Evolutionary conservation across 2,329 filamentous ascomycete genomes (phyloP).

Genomic region (Colletotrichum nymphaeae): DNA sequence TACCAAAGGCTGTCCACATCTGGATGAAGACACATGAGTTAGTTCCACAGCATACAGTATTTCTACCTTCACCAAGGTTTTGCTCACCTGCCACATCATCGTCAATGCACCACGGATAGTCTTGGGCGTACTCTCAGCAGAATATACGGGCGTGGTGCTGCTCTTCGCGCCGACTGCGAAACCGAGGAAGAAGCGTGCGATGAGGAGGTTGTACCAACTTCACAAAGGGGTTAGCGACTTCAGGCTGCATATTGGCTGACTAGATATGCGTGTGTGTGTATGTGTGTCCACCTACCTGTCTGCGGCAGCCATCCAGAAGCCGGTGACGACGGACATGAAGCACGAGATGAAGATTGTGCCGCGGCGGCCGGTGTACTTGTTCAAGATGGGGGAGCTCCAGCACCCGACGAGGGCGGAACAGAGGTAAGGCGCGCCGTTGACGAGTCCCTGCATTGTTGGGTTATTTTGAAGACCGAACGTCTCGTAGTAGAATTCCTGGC

Average conservation of each 20-base stretch:
- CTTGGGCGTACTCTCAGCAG: slow-evolving; percentile 50
- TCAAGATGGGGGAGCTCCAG: slow-evolving; percentile 57
- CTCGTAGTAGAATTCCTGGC: slow-evolving; percentile 49
- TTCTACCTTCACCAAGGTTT: too few species aligned
- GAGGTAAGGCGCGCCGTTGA: slow-evolving; percentile 68
- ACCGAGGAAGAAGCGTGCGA: slow-evolving; percentile 48
- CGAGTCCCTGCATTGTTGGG: slow-evolving; percentile 62
- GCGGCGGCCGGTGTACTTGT: slow-evolving; percentile 70
- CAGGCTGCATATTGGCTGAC: too few species aligned
- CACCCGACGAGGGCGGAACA: slow-evolving; percentile 54
- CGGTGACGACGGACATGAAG: slow-evolving; percentile 59
- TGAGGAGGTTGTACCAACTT: slow-evolving; percentile 48
- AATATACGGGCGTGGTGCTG: slow-evolving; percentile 49
- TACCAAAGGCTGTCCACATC: slow-evolving; percentile 49
- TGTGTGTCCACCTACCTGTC: slow-evolving; percentile 58
- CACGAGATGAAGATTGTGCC: slow-evolving; percentile 75
- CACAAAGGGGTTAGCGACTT: too few species aligned
- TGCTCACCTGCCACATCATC: slow-evolving; percentile 49
- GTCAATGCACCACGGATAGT: slow-evolving; percentile 52
- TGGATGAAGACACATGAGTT: neutral
- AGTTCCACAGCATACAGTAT: neutral
- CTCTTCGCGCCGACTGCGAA: slow-evolving; percentile 52
- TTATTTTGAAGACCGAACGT: slow-evolving; percentile 47
- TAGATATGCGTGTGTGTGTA: slow-evolving; percentile 39
- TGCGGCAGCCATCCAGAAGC: slow-evolving; percentile 67